phyloP scores from a whole-genome alignment of 2,329 filamentous ascomycete genomes.

The Xylariaceae sp. region DNA sequence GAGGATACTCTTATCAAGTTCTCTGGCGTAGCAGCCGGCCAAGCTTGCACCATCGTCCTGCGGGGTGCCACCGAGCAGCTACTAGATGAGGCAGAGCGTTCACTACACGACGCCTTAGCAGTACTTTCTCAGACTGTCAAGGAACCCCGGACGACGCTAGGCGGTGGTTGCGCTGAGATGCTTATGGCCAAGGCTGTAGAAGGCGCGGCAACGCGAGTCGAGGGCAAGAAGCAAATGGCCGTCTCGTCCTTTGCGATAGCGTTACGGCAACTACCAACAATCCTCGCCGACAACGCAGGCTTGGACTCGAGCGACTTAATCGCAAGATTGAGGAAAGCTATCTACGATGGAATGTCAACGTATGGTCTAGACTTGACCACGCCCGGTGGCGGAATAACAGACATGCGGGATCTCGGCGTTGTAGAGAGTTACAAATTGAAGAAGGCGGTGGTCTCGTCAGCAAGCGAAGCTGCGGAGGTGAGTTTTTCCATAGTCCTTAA shows the following conservation, averaged over 20 bases:
- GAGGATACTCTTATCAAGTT: constrained; percentile 98
- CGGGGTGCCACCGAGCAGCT: constrained; percentile 96
- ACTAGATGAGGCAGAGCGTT: constrained; percentile 94
- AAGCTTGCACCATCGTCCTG: constrained; percentile 95
- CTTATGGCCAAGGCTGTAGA: constrained; percentile 98
- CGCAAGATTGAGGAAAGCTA: constrained; percentile 85
- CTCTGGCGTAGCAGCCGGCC: constrained; percentile 89
- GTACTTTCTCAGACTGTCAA: constrained; percentile 96
- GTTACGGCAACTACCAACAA: constrained; percentile 90
- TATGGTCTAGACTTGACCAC: constrained; percentile 88
- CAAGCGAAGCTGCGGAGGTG: constrained; percentile 95
- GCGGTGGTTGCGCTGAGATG: constrained; percentile 97
- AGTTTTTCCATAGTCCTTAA: constrained; percentile 36
- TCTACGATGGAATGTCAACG: constrained; percentile 92
- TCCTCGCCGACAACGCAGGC: constrained; percentile 95
- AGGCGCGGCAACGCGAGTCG: constrained; percentile 87
- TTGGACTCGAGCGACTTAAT: constrained; percentile 95
- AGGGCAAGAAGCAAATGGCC: constrained; percentile 94
- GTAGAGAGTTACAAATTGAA: constrained; percentile 99
- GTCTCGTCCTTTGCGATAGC: constrained; percentile 89
- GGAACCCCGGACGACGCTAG: constrained; percentile 90
- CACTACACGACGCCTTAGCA: constrained; percentile 91
- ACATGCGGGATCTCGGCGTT: constrained; percentile 94
- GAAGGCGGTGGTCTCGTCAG: constrained; percentile 94
- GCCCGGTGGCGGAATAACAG: constrained; percentile 87